Evolutionary conservation across 192 early-diverging fungal species (phyloP).

Genomic region (Linderina pennispora): DNA sequence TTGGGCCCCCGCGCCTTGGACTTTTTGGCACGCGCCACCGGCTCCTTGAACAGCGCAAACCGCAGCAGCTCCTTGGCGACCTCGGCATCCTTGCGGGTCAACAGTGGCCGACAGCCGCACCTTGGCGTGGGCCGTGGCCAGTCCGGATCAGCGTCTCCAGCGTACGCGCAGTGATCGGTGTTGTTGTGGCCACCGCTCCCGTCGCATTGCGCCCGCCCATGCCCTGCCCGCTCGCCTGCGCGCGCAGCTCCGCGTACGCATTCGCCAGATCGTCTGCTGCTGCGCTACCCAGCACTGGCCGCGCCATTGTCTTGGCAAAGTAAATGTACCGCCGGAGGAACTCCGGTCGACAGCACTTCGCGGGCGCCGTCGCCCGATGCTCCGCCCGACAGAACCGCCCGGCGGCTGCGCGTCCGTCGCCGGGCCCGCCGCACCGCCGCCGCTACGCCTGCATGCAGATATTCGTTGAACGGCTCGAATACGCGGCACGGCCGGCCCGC

Average conservation of each 20-base stretch:
- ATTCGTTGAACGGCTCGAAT: conserved; percentile 82
- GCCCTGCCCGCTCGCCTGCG: conserved; percentile 53
- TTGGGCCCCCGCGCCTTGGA: conserved; percentile 22
- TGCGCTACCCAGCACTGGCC: conserved; percentile 72
- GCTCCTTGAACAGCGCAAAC: conserved; percentile 91
- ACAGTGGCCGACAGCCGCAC: conserved; percentile 74
- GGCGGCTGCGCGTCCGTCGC: conserved; percentile 27
- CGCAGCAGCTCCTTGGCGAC: conserved; percentile 75
- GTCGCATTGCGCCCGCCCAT: conserved; percentile 40
- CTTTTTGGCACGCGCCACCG: conserved; percentile 36
- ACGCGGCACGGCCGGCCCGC: conserved; percentile 59
- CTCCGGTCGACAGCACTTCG: conserved; percentile 69
- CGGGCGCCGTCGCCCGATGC: conserved; percentile 31
- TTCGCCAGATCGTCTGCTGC: conserved; percentile 81
- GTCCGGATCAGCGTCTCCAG: conserved; percentile 95
- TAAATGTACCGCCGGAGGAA: conserved; percentile 96
- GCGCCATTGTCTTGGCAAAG: conserved; percentile 83
- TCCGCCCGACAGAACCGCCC: conserved; percentile 10
- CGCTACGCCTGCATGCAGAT: conserved; percentile 73
- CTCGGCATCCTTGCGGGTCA: conserved; percentile 77
- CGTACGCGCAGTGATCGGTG: conserved; percentile 97
- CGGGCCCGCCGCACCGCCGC: conserved; percentile 9
- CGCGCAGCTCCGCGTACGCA: conserved; percentile 79
- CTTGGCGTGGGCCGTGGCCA: conserved; percentile 96
- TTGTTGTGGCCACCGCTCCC: conserved; percentile 73